Evolutionary conservation across 1,284 basidiomycete species (phyloP), one percentile per base, ranked within the genome.

Genomic region (Ceratobasidium sp.): DNA sequence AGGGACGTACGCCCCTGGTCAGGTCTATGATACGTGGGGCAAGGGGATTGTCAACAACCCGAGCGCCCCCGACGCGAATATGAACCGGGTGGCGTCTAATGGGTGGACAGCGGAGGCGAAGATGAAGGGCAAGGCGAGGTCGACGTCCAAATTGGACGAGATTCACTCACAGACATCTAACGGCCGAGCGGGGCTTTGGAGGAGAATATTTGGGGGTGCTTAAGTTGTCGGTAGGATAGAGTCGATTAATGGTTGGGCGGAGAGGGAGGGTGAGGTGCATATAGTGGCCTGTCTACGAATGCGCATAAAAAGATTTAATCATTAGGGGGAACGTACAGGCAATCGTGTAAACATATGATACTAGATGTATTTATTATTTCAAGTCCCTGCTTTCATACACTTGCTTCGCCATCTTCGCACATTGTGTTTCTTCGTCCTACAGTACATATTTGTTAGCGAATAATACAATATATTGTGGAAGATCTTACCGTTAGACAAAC

Each of bases 401-500:
- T n/a, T 58, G 30, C 28, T 69, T 69, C 14, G 75, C 75, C 74
- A 76, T 76, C 57, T 57, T 72, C 0, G 78, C 78, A 49, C 78
- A 79, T 73, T 79, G 77, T 6, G 72, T 80, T 78, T 86, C 85
- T 77, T 86, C 85, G 75, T 85, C 73, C 73, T 74, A 54, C 55
- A 41, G 21, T 66, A 58, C 43, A 58, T n/a, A n/a, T 6, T 18
- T 11, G 58, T 73, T n/a, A 62, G 30, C 13, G 5, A 52, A 62
- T 23, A 11, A 13, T 58, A 21, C 43, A 16, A 35, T 44, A 44
- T 26, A 38, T 26, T 44, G 23, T 61, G 55, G n/a, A 52, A 21
- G 21, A 44, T 26, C 70, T 41, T 41, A 61, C 84, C 72, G 85
- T 86, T 78, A 83, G 78, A 23, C 85, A 84, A 11, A 85, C 82